Evolutionary conservation across 495 filamentous ascomycete genomes (phyloP), one percentile per base, ranked within the genome.

Genomic region (Penicillium riverlandense): DNA sequence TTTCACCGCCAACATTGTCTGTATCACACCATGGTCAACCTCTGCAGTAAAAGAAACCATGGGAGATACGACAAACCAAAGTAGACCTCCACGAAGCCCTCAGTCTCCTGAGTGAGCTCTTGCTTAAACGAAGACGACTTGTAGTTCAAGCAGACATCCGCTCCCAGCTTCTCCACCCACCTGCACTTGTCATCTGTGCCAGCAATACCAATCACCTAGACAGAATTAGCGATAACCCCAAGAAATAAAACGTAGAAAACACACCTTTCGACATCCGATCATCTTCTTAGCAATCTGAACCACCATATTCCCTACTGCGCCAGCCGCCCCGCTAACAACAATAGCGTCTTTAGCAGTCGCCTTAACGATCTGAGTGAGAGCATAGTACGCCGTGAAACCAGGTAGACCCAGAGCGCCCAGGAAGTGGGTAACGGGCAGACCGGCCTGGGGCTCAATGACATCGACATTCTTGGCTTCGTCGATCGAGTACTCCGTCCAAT

Each of bases 1-100:
- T 78, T 44, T 77, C 68, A 1, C 82, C 83, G 1, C 82, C 82
- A n/a, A 85, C 83, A 53, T 86, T 85, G 51, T 86, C 84, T 61
- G 34, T 5, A 11, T 35, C 12, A 8, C 3, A 14, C 10, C 14
- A 33, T 12, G 7, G 16, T 40, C 12, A 41, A 13, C 30, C 11
- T 29, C 29, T 5, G 29, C 32, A 12, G 14, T 45, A 7, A 10
- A 8, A 7, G 35, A 14, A 12, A 29, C 9, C 9, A 22, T 16
- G 40, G n/a, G n/a, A 40, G 27, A 22, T 9, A 14, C 4, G 16
- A 45, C 51, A 10, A 15, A 61, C 54, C 52, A 57, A 76, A 85
- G 53, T 76, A 86, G 14, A 86, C 71, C 45, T 87, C 78, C 11
- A 85, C 79, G 48, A 63, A 79, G 0, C 75, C 75, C 30, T 80